These are phyloP conservation scores for Petunia axillaris DNA, from an alignment of 257 asterid species.

Conservation along the genomic window DNA sequence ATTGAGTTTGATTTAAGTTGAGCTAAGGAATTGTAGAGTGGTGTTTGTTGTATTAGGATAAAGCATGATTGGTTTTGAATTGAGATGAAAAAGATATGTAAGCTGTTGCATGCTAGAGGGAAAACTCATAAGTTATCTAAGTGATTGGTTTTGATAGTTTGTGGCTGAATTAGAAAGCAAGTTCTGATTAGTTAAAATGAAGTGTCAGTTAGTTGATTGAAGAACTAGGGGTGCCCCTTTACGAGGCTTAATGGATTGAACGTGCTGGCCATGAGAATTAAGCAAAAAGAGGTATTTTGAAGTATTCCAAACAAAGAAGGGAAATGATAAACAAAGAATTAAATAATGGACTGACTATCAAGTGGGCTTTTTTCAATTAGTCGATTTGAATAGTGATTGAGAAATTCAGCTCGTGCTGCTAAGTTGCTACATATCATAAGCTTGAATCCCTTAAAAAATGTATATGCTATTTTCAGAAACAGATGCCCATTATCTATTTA, in stretches of 20 bases:
- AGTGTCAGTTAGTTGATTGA: constrained; percentile 1
- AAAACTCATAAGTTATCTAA: background rate
- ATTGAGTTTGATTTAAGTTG: background rate
- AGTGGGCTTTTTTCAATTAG: background rate
- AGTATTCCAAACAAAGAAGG: background rate
- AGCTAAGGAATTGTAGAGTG: no score
- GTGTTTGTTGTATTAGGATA: no score
- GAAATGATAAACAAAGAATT: background rate
- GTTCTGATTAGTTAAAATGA: constrained; percentile 12
- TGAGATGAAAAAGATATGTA: background rate
- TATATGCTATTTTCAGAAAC: no score
- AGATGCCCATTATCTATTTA: no score
- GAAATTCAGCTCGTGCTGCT: background rate
- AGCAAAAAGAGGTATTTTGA: background rate
- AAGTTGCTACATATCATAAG: background rate
- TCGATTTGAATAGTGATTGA: background rate
- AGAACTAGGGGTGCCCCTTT: background rate
- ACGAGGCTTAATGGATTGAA: background rate
- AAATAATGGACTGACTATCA: background rate
- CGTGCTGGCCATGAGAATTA: background rate
- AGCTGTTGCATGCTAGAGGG: background rate
- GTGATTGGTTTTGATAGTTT: background rate
- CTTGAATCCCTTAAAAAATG: no score
- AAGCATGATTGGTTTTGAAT: no score
- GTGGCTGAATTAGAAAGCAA: background rate